Evolutionary conservation across 345 rosid species (phyloP), one percentile per base, ranked within the genome.

Genomic region (Euphorbia lathyris): DNA sequence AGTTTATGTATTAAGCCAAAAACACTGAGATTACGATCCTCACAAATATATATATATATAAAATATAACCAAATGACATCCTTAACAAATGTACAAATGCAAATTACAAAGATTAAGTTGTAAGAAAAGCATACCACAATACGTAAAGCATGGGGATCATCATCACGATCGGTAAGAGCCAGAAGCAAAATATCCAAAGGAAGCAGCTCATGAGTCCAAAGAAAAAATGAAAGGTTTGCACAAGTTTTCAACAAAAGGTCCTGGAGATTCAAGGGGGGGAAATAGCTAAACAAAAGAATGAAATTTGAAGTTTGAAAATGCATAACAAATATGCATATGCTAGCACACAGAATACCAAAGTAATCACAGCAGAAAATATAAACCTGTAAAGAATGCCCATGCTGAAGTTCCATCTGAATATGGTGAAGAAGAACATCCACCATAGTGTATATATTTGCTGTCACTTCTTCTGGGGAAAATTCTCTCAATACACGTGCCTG

Each of bases 381-480:
- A 78, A 95, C 98, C 99, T 92, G 86, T 63, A 87, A 55, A 29
- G 77, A 34, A 82, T 79, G 98, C 57, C 97, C 97, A 59, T 69
- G 86, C 78, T 92, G 92, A 76, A 88, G 91, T 65, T 95, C 99
- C 72, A 84, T 13, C 17, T 87, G 88, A 84, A 90, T 69, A 71
- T 84, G 80, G 76, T 95, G 98, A 81, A 95, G 98, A 47, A 92
- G 77, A 65, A 95, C 97, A 86, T 92, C 97, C 66, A 95, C 99
- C 96, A 95, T 90, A 48, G 91, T 86, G 76, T 92, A 95, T 81
- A 95, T 92, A 78, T 95, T 95, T 30, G 85, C 85, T 26, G 99
- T 92, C 78, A 95, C 99, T 79, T 90, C 99, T 72, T 92, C 98
- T 20, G 99, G 98, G 38, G 92, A 87, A 78, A 95, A 77, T 84